Evolutionary conservation across 208 protist species (phyloP), one percentile per base, ranked within the genome.

Genomic region (Trypanosoma platydactyli): DNA sequence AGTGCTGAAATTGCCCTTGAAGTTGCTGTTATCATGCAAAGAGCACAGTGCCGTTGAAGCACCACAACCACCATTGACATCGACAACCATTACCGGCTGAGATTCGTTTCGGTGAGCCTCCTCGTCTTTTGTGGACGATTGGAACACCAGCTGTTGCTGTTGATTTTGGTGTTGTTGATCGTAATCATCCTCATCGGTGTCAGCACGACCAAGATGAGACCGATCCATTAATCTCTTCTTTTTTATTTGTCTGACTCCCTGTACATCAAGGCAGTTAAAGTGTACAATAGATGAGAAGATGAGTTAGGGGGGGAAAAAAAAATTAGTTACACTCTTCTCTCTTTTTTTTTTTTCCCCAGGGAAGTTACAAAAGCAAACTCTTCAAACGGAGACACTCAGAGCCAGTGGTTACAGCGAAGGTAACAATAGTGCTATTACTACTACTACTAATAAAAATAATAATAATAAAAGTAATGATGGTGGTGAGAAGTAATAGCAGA

Each of bases 361-460:
- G n/a, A n/a, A n/a, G n/a, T n/a, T n/a, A n/a, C n/a, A n/a, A n/a
- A n/a, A n/a, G n/a, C n/a, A n/a, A n/a, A n/a, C n/a, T n/a, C n/a
- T n/a, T n/a, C n/a, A n/a, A n/a, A n/a, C n/a, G n/a, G n/a, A n/a
- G n/a, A n/a, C n/a, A n/a, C n/a, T n/a, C n/a, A n/a, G n/a, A n/a
- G n/a, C n/a, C n/a, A n/a, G n/a, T n/a, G n/a, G n/a, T n/a, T n/a
- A n/a, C n/a, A n/a, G n/a, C n/a, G n/a, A n/a, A n/a, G n/a, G n/a
- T n/a, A n/a, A n/a, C n/a, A n/a, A n/a, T n/a, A n/a, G n/a, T n/a
- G n/a, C n/a, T 4, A 2, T 56, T n/a, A n/a, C 13, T 74, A 64
- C 22, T 71, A 60, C 22, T 46, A 58, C 9, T 41, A 22, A 68
- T 12, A 65, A 41, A 25, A 53, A 71, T 29, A 67, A 29, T 25